Percentiles rank a stretch among this genome's conserved stretches.
Evolutionary conservation across 2,329 filamentous ascomycete genomes (phyloP).

Genomic region (Coniochaeta sp.): DNA sequence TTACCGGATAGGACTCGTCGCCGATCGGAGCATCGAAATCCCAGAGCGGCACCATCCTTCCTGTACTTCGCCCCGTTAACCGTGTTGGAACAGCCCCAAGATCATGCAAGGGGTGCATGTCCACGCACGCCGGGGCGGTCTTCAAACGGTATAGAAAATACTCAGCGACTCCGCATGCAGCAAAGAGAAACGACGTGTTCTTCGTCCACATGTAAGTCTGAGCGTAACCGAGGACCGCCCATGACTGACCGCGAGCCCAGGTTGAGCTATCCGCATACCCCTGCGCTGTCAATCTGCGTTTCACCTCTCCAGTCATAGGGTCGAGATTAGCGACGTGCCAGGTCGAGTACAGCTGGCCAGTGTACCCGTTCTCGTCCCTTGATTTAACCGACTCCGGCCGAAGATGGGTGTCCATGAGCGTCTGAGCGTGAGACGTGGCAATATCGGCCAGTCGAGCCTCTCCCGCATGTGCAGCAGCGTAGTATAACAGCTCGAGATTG

Average conservation of each 20-base stretch:
- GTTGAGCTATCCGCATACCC: constrained; percentile 30
- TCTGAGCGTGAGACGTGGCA: constrained; percentile 24
- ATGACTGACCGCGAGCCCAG: constrained; percentile 34
- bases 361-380: not conserved
- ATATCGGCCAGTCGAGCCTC: constrained; percentile 18
- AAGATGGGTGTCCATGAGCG: constrained; percentile 27
- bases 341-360: constrained; percentile 22
- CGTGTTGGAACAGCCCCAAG: not conserved
- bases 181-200: constrained; percentile 25
- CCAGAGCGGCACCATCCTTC: constrained; percentile 19
- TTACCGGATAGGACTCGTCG: constrained; percentile 15
- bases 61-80: constrained; percentile 7
- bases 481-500: constrained; percentile 18
- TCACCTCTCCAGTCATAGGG: constrained; percentile 29
- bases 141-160: constrained; percentile 38
- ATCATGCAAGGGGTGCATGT: not conserved
- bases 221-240: constrained; percentile 33
- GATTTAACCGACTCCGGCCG: constrained; percentile 21
- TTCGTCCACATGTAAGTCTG: constrained; percentile 34
- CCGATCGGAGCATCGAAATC: constrained; percentile 35
- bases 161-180: constrained; percentile 31
- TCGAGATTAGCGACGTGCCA: constrained; percentile 41
- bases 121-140: constrained; percentile 20
- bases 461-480: constrained; percentile 19
- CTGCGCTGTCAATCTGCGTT: constrained; percentile 33